Evolutionary conservation across 352 stramenopile genomes (phyloP), one percentile per base, ranked within the genome.

Genomic region (Pythium myriotylum): DNA sequence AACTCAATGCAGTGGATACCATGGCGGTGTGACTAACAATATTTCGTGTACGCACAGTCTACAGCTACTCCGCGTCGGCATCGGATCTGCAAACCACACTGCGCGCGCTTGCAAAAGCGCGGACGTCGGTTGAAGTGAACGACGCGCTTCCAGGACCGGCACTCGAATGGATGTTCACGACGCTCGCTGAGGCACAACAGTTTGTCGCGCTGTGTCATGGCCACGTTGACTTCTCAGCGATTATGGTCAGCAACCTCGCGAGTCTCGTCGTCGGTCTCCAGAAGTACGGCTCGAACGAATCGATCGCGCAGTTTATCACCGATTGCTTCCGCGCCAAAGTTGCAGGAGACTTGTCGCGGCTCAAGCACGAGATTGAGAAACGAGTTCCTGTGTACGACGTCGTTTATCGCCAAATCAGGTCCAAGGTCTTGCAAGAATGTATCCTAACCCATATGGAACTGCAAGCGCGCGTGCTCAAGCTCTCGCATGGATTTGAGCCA

Each of bases 351-450:
- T 83, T 77, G 40, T 40, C 88, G 62, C 76, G 75, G 27, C 69
- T 92, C 14, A 92, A 92, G 65, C 68, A 81, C 64, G 79, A 79
- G 35, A 79, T 92, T 51, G 84, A 92, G 50, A 75, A 74, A 46
- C 82, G 80, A n/a, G 72, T 90, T 23, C 80, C 79, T 2, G 72
- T 91, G 51, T 92, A 86, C 42, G 74, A 84, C 45, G 52, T 92
- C 8, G 68, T 92, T 12, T 91, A 87, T 60, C 71, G 77, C 45
- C 74, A 66, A 14, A 84, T 92, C 54, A 65, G 67, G 4, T 78
- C 68, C 6, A 52, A 65, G 22, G 19, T 40, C 17, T 61, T 81
- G 27, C 81, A 77, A 0, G 76, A 84, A 46, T 54, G 50, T 5
- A 88, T 92, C 53, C 53, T 92, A 41, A 70, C 72, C 23, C 81